phyloP scores from a whole-genome alignment of 495 filamentous ascomycete genomes.

The Clavariopsis aquatica region DNA sequence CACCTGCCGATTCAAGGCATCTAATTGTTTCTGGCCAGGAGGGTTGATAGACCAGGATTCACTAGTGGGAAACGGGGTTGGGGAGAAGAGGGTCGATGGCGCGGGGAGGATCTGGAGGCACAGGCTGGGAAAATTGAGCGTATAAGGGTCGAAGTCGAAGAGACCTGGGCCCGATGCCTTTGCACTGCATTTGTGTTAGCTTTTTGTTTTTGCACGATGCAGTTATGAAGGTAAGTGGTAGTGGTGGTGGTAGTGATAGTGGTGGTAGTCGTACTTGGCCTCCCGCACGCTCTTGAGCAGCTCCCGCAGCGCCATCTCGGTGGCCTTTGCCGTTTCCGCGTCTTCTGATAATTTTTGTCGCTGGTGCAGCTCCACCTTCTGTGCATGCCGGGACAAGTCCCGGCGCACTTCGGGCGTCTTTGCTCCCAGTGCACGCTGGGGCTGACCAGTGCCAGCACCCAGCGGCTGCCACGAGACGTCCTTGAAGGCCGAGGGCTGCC shows the following conservation, averaged over 20 bases:
- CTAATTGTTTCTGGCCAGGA: constrained; percentile 68
- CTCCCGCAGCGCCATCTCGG: constrained; percentile 83
- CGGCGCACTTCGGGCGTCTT: constrained; percentile 46
- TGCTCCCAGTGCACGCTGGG: constrained; percentile 49
- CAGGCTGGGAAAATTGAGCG: constrained; percentile 78
- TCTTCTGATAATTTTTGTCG: constrained; percentile 61
- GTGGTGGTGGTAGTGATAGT: too few relatives aligned
- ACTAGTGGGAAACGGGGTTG: constrained; percentile 65
- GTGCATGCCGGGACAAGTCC: constrained; percentile 47
- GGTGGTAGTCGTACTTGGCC: constrained; percentile 63
- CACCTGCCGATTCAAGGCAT: constrained; percentile 67
- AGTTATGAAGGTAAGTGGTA: too few relatives aligned
- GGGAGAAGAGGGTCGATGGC: constrained; percentile 72
- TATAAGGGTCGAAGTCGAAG: constrained; percentile 81
- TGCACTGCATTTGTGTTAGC: neutral
- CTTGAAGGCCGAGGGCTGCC: constrained; percentile 53
- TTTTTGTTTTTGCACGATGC: too few relatives aligned
- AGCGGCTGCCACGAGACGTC: constrained; percentile 74
- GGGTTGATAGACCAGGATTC: constrained; percentile 74
- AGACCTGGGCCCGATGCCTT: constrained; percentile 30
- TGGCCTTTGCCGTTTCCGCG: constrained; percentile 70
- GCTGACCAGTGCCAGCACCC: constrained; percentile 83
- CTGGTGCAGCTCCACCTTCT: constrained; percentile 61
- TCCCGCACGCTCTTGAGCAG: constrained; percentile 75
- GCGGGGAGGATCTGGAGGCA: constrained; percentile 76